Base-by-base conservation (phyloP, 108 stramenopile genomes). In the Nitzschia palea region DNA sequence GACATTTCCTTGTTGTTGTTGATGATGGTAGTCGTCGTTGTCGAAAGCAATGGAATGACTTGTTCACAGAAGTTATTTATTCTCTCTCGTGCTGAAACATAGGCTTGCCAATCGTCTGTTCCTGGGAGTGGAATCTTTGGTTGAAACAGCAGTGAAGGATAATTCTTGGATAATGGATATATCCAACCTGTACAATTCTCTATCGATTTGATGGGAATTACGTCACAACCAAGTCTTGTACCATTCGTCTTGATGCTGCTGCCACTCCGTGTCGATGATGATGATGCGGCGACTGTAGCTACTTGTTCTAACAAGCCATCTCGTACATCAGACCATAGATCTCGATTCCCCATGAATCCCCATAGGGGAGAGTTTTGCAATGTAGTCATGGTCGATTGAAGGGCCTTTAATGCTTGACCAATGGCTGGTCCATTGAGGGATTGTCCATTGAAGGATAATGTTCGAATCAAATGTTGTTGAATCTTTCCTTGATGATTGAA, bases 221-320 rank as follows among this genome's bases (percentile, higher is more conserved):
- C 36, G 12, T n/a, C n/a, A n/a, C n/a, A n/a, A n/a, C n/a, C n/a
- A n/a, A n/a, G n/a, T n/a, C n/a, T n/a, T n/a, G n/a, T n/a, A n/a
- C n/a, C n/a, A n/a, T n/a, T n/a, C n/a, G n/a, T n/a, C n/a, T n/a
- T n/a, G n/a, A n/a, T n/a, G n/a, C n/a, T n/a, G n/a, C n/a, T n/a
- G n/a, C n/a, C n/a, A 18, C 47, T 48, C 17, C 47, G 47, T 4
- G 47, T 20, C 32, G 58, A 37, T 5, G 9, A 18, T 6, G 50
- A 8, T 6, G 50, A 51, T 51, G 50, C 50, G 35, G 58, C 58
- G 9, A 44, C 48, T 22, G 60, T 55, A 10, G 63, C 63, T 22
- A 54, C 71, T 52, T 72, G 71, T 32, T 62, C 62, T 43, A 72
- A 30, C 18, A 72, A 22, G 4, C 62, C 71, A 55, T 72, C 71